Evolutionary conservation across 441 rosid species (phyloP), one percentile per base, ranked within the genome.

Genomic region (Mallotus japonicus): DNA sequence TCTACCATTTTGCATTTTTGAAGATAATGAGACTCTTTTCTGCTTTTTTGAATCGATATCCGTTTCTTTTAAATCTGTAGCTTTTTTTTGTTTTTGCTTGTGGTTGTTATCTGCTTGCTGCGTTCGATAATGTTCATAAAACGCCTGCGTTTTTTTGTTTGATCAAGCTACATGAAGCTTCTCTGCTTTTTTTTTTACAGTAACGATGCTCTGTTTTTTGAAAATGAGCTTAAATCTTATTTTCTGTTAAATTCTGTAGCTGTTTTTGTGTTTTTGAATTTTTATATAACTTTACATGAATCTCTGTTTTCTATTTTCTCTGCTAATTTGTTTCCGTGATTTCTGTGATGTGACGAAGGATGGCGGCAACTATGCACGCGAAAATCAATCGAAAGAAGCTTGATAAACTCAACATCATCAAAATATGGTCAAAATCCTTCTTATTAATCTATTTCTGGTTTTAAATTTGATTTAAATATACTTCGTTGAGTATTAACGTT

Each of bases 301-400:
- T 49, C 59, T 51, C 63, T 62, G 50, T 64, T 42, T 19, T 57
- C 44, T 64, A 20, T 47, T 50, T 15, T 2, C 54, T 54, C 58
- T 5, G 8, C 7, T n/a, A 54, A 16, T 54, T 8, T 44, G 7
- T 73, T 37, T 37, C 6, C 5, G 40, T 5, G 6, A 37, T 37
- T 37, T 37, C 6, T 37, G 40, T 68, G 62, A 40, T 15, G 32
- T 73, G 17, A 44, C 58, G 61, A 79, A 95, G 98, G 98, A 87
- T 87, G 95, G 98, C 97, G 7, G 96, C 97, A 0, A 92, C 99
- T 15, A 67, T 86, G 87, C 92, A 92, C 72, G 91, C 95, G 51
- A 92, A 92, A 83, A 87, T 91, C 73, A 93, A 91, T 49, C 84
- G 95, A 57, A 89, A 79, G 81, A 92, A 90, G 75, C 89, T 92